Base-by-base conservation (phyloP, 1,284 basidiomycete genomes). In the Taiwanofungus camphoratus region DNA sequence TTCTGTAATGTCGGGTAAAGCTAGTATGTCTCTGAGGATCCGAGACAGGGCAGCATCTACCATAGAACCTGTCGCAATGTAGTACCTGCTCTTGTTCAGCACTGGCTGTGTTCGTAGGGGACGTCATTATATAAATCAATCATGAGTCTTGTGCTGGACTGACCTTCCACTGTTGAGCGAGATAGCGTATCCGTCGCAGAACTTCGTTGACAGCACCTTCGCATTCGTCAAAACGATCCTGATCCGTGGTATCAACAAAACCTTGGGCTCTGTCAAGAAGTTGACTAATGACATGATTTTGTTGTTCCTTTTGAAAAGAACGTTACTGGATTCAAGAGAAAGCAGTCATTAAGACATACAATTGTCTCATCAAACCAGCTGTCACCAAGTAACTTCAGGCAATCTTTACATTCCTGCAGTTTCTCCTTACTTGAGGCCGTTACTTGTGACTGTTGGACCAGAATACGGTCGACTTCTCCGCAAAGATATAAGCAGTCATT, bases 1-100 rank as follows among this genome's bases (percentile, higher is more conserved):
- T 56, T 92, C 94, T 0, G 92, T 86, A 53, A 99, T 98, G 63
- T 99, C 95, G 2, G 78, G 74, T 38, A 98, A 68, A 0, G 78
- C 79, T 35, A 94, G 68, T 11, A 98, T 76, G 52, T 89, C 86
- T 36, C 74, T 73, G 8, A 94, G 69, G 4, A 96, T 76, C 3
- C 79, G 71, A 3, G 70, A 70, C 23, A 95, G 70, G 3, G 83
- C 79, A 9, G 77, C 71, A 46, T 97, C 85, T 11, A 88, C 78
- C 9, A 96, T 63, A 13, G 73, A 66, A 5, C 95, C 95, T 13
- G 95, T 59, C 1, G 83, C 77, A 22, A 68, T 66, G 50, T 84
- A 80, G 55, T 84, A 87, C 52, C 78, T 80, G 55, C 69, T 77
- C 53, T 76, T 79, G 13, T 77, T 67, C 27, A 91, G 61, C 20